Evolutionary conservation across 164 flowering plant genomes (phyloP), one percentile per base, ranked within the genome.

Genomic region (Vitis labrusca): DNA sequence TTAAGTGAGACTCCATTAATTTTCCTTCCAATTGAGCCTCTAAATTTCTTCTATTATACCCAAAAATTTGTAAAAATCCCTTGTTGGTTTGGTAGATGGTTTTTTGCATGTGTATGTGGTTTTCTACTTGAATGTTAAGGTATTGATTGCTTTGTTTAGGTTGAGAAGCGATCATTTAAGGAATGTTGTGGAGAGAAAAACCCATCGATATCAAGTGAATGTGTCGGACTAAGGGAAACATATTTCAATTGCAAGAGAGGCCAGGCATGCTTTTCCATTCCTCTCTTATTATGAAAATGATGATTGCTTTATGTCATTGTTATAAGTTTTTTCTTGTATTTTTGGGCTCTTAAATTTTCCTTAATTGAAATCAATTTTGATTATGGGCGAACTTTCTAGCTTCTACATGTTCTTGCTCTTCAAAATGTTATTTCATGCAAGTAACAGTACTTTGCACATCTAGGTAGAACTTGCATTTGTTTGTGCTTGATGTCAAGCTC

Each of bases 181-280:
- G 97, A 91, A 67, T 94, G 98, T 74, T 93, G 90, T 8, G 89
- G 88, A 50, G 97, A 91, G 83, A 87, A 88, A 79, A 76, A 81
- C 68, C 97, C 97, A 0, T 81, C 70, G 8, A 89, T 94, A 55
- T 72, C 93, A 0, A 88, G 88, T 50, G 97, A 94, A 69, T 94
- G 98, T 65, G 89, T 92, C 9, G 98, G 98, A 37, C 74, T 94
- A 14, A 87, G 98, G 74, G 97, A 94, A 75, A 94, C 97, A 9
- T 94, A 87, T 69, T 94, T 91, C 87, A 92, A 91, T 81, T 94
- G 97, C 91, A 94, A 94, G 82, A 86, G 98, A 86, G 97, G 98
- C 72, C 97, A 93, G 92, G 92, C 67, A 80, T 66, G 78, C 54
- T 50, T 68, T 66, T 51, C 52, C 19, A 8, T n/a, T 63, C 15